Evolutionary conservation across 306 rosid genomes (phyloP), one percentile per base, ranked within the genome.

Genomic region (Cyclanthera cordifolia): DNA sequence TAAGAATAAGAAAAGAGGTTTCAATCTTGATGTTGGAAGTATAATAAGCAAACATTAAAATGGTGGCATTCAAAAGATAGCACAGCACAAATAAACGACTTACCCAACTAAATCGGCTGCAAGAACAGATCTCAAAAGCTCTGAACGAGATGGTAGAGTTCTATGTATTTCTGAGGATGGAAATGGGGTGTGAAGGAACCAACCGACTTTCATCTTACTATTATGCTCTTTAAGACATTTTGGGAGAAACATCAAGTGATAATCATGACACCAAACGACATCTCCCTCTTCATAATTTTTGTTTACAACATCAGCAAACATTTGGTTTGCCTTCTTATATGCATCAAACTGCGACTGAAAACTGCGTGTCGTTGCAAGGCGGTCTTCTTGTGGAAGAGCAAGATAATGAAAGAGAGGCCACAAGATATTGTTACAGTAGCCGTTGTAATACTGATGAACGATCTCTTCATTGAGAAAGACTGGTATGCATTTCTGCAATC

Each of bases 121-220:
- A 74, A 92, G 95, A 73, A 92, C 98, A 37, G 98, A 87, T 80
- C 90, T 85, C 82, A 92, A 70, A 10, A 92, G 81, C 76, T 93
- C 95, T 57, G 96, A 74, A 63, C 95, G 85, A 41, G 96, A 93
- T 30, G 98, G 96, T 46, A 92, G 76, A 49, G 93, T 89, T 81
- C 96, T 85, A 79, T 92, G 96, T 66, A 92, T 89, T 80, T 92
- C 98, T 30, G 98, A 92, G 77, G 98, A 93, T 82, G 98, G 98
- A 76, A 93, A 93, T n/a, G 98, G 98, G 21, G 96, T 93, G 72
- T 93, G 96, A 74, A 93, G 96, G 85, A 93, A 93, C 96, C 98
- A 93, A 32, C 98, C 98, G 71, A 89, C 96, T 85, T 93, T 93
- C 95, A 89, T 93, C 61, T 79, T 67, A 71, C 37, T 75, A 77